Conservation (phyloP, 768 basidiomycete species). For the Suillus bovinus region DNA sequence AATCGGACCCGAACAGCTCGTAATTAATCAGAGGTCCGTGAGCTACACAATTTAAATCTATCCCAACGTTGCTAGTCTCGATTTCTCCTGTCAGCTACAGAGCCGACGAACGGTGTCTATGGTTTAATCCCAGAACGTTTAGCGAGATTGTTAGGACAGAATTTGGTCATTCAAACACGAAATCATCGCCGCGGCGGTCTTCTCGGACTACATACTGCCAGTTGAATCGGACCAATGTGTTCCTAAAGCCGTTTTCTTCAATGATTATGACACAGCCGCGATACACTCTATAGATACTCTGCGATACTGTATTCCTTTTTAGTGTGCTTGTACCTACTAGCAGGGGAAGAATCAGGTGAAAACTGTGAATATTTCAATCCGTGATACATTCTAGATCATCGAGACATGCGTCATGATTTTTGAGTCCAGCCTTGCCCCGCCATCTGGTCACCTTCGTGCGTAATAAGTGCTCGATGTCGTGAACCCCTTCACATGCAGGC, state of each 20-base stretch:
- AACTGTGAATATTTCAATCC: not conserved
- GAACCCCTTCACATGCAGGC: constrained; percentile 40
- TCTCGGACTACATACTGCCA: too few relatives aligned
- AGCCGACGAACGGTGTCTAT: not conserved
- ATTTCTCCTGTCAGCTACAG: not conserved
- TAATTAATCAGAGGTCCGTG: too few relatives aligned
- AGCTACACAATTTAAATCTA: not conserved
- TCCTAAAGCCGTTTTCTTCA: too few relatives aligned
- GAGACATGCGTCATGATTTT: not conserved
- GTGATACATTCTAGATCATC: not conserved
- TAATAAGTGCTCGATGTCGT: constrained; percentile 49
- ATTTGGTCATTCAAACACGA: too few relatives aligned
- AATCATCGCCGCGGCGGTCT: too few relatives aligned
- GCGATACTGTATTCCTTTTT: too few relatives aligned
- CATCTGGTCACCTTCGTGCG: constrained; percentile 46
- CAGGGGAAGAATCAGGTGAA: not conserved
- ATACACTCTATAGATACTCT: too few relatives aligned
- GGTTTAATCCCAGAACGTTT: not conserved
- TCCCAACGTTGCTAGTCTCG: not conserved
- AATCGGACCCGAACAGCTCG: not conserved
- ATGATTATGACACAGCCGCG: too few relatives aligned
- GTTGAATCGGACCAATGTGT: too few relatives aligned
- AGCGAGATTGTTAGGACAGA: not conserved
- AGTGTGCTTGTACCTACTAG: too few relatives aligned
- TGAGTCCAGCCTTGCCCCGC: constrained; percentile 40